Conservation (phyloP, 768 basidiomycete genomes). For the Candolleomyces eurysporus region DNA sequence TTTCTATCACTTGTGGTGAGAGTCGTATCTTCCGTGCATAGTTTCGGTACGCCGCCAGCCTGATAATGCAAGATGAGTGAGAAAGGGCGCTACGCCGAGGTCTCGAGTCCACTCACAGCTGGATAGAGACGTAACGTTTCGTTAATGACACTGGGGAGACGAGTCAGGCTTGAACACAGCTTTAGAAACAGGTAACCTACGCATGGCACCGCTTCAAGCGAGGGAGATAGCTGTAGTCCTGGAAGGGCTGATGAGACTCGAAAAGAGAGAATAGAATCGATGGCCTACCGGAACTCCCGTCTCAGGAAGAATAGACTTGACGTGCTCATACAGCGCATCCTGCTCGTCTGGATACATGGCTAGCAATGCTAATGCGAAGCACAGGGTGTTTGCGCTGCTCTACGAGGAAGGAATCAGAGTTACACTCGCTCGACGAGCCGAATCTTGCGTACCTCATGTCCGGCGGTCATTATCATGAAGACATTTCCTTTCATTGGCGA, state of each 20-base stretch:
- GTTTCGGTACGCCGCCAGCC: slow-evolving; percentile 11
- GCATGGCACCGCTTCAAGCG: slow-evolving; percentile 30
- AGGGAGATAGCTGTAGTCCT: slow-evolving; percentile 6
- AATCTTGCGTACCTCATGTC: slow-evolving; percentile 45
- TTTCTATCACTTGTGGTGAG: not conserved
- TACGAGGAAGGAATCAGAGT: slow-evolving; percentile 7
- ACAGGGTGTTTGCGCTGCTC: slow-evolving; percentile 39
- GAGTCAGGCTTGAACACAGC: not conserved
- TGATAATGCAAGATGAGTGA: not conserved
- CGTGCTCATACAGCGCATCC: slow-evolving; percentile 40
- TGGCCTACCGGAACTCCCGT: slow-evolving; percentile 24
- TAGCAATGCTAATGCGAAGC: slow-evolving; percentile 39
- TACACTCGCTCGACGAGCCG: too few relatives aligned
- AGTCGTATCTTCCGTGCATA: slow-evolving; percentile 6
- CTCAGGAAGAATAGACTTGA: slow-evolving; percentile 22
- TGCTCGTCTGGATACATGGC: slow-evolving; percentile 46
- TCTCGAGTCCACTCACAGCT: slow-evolving; percentile 21
- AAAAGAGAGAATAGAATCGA: not conserved
- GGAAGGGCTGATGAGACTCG: not conserved
- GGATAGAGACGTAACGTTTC: slow-evolving; percentile 44
- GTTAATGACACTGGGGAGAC: slow-evolving; percentile 32
- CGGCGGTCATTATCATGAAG: slow-evolving; percentile 51
- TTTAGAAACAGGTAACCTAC: slow-evolving; percentile 14
- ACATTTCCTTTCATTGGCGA: slow-evolving; percentile 29
- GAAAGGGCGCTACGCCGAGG: not conserved